These are phyloP conservation scores for Verticillium zaregamsianum DNA, from an alignment of 2,329 filamentous ascomycete genomes.

Conservation along the genomic window DNA sequence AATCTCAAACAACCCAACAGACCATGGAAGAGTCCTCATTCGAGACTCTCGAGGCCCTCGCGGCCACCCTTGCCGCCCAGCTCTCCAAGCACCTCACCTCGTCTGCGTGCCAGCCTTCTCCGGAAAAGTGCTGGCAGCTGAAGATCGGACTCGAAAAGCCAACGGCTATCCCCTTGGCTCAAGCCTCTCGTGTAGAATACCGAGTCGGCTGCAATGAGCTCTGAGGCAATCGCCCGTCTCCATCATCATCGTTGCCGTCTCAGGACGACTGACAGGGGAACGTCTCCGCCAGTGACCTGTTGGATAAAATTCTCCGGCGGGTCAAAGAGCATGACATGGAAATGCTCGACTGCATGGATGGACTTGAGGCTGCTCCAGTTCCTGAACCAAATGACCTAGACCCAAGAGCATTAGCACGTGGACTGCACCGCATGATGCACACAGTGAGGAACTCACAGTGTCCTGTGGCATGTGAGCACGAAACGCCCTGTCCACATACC, in stretches of 20 bases:
- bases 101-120: conserved; percentile 1
- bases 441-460: conserved; percentile 38
- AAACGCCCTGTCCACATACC: conserved; percentile 67
- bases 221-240: neutral
- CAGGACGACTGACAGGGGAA: conserved; percentile 54
- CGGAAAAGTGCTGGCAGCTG: conserved; percentile 40
- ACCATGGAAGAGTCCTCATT: conserved; percentile 52
- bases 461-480: conserved; percentile 44
- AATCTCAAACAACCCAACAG: conserved; percentile 25
- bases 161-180: conserved; percentile 67
- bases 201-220: conserved; percentile 1
- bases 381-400: conserved; percentile 66
- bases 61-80: conserved; percentile 36
- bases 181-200: conserved; percentile 64
- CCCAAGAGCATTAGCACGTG: neutral
- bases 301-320: conserved; percentile 66
- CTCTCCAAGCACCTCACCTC: conserved; percentile 21
- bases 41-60: conserved; percentile 61
- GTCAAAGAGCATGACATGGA: conserved; percentile 87
- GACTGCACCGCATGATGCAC: neutral
- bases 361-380: conserved; percentile 87
- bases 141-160: conserved; percentile 66
- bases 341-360: conserved; percentile 83
- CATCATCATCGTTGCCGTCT: neutral
- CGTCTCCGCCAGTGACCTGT: conserved; percentile 69